Percentiles rank a stretch among this genome's conserved stretches.
phyloP scores from a whole-genome alignment of 2,329 filamentous ascomycete species.

The Colletotrichum gloeosporioides region DNA sequence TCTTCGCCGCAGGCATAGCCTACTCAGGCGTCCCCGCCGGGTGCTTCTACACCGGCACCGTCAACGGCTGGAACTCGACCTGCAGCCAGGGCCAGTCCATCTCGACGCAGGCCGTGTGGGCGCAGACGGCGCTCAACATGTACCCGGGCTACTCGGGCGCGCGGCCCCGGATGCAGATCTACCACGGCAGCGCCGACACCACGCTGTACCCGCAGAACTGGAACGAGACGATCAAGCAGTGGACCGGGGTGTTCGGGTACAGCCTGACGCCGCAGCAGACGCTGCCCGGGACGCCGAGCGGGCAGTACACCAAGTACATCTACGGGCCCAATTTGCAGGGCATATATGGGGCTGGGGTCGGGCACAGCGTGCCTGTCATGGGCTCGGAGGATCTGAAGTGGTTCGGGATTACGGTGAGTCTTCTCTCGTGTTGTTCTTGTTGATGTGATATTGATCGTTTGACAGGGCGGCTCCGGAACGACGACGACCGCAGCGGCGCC shows the following conservation, averaged over 20 bases:
- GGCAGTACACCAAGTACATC: conserved; percentile 34
- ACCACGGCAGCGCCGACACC: conserved; percentile 58
- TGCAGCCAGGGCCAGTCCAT: conserved; percentile 53
- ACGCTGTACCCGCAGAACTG: conserved; percentile 60
- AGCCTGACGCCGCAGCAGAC: conserved; percentile 30
- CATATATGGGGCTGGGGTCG: conserved; percentile 35
- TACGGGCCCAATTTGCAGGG: conserved; percentile 37
- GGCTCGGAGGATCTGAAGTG: conserved; percentile 30
- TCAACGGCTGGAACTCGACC: conserved; percentile 54
- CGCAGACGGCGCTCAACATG: conserved; percentile 48
- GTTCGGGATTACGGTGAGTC: conserved; percentile 24
- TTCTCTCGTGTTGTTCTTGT: rapidly evolving
- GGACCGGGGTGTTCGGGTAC: conserved; percentile 54
- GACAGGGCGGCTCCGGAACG: conserved; percentile 9
- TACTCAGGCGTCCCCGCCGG: conserved; percentile 50
- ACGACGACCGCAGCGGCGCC: conserved; percentile 8
- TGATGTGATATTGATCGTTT: neutral
- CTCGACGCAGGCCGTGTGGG: conserved; percentile 52
- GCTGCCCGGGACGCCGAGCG: conserved; percentile 30
- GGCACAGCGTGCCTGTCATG: conserved; percentile 36
- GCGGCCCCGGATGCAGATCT: conserved; percentile 62
- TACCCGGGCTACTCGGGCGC: conserved; percentile 55
- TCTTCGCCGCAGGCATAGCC: conserved; percentile 49
- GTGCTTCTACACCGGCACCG: conserved; percentile 47
- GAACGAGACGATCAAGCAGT: conserved; percentile 62